Conservation (phyloP, 2,329 filamentous ascomycete species). For the Fusarium sp. region DNA sequence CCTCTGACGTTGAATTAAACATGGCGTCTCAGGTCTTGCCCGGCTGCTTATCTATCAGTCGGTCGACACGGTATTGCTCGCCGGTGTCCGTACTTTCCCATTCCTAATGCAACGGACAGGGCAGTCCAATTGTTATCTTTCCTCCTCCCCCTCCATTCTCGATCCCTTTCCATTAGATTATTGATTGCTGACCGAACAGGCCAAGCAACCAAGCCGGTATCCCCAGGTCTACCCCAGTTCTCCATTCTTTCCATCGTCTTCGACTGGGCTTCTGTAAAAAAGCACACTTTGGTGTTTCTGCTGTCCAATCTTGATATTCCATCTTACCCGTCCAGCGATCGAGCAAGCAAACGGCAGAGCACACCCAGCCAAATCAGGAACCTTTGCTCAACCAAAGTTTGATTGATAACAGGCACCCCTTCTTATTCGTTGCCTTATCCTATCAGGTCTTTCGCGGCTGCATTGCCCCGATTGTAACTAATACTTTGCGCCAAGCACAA, state of each 20-base stretch:
- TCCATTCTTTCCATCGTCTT: constrained; percentile 36
- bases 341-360: too few species aligned
- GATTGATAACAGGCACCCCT: constrained; percentile 37
- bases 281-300: constrained; percentile 13
- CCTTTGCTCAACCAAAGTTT: constrained; percentile 1
- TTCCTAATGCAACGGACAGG: constrained; percentile 32
- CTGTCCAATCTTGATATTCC: not conserved
- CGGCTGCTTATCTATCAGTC: constrained; percentile 44
- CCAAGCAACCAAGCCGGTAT: constrained; percentile 2
- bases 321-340: not conserved
- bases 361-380: constrained; percentile 23
- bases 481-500: constrained; percentile 23
- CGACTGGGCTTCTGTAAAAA: constrained; percentile 16
- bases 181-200: not conserved
- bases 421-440: constrained; percentile 34
- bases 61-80: constrained; percentile 29
- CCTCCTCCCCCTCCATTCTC: constrained; percentile 28
- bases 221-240: constrained; percentile 35
- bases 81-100: constrained; percentile 34
- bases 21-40: constrained; percentile 27
- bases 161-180: not conserved
- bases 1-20: constrained; percentile 24
- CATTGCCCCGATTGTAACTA: constrained; percentile 2
- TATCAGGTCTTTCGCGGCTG: constrained; percentile 30
- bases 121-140: constrained; percentile 36